phyloP scores from a whole-genome alignment of 2,329 filamentous ascomycete genomes.

The Thelonectria rubi region DNA sequence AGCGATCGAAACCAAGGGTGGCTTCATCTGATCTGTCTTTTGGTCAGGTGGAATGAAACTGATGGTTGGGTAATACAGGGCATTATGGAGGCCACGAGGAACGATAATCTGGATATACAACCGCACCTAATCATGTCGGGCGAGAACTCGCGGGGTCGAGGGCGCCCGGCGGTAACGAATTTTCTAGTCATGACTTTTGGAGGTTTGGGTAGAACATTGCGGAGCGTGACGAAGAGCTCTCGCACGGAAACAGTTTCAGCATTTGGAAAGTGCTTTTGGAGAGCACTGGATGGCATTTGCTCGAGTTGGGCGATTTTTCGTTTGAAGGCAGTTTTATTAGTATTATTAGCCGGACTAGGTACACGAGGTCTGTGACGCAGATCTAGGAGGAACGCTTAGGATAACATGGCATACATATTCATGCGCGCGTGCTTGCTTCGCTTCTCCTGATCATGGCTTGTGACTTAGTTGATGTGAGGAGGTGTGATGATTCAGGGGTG shows the following conservation, averaged over 20 bases:
- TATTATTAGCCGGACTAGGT: slow-evolving; percentile 22
- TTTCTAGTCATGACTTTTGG: slow-evolving; percentile 34
- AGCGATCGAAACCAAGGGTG: slow-evolving; percentile 27
- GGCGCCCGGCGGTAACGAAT: slow-evolving; percentile 24
- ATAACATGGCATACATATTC: slow-evolving; percentile 7
- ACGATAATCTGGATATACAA: slow-evolving; percentile 21
- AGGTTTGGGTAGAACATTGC: slow-evolving; percentile 32
- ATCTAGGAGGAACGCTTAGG: slow-evolving; percentile 13
- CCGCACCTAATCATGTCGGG: slow-evolving; percentile 18
- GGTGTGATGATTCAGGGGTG: background rate
- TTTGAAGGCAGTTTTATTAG: slow-evolving; percentile 7
- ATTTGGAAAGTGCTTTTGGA: slow-evolving; percentile 37
- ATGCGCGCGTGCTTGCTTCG: background rate
- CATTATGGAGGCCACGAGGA: slow-evolving; percentile 13
- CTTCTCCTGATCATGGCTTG: background rate
- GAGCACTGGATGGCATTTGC: slow-evolving; percentile 32
- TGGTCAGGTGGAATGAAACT: slow-evolving; percentile 3
- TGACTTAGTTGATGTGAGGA: background rate
- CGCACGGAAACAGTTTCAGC: slow-evolving; percentile 21
- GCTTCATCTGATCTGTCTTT: slow-evolving; percentile 40
- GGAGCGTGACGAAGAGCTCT: slow-evolving; percentile 24
- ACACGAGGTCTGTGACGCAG: slow-evolving; percentile 19
- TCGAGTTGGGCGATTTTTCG: slow-evolving; percentile 19
- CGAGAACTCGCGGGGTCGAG: slow-evolving; percentile 21
- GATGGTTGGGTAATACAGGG: slow-evolving; percentile 3